Evolutionary conservation across 257 asterid species (phyloP).

Genomic region (Mitragyna speciosa): DNA sequence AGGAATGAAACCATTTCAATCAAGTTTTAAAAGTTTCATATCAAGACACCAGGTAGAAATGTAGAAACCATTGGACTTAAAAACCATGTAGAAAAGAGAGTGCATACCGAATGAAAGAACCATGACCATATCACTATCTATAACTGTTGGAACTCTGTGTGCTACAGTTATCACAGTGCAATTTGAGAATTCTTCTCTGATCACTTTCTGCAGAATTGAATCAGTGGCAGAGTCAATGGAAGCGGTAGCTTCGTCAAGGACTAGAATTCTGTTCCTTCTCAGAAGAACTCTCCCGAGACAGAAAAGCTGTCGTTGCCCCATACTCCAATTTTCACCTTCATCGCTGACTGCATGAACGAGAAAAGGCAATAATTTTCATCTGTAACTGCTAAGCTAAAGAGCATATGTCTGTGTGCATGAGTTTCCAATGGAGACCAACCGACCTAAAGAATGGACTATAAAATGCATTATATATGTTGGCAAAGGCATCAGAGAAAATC

Average conservation of each 20-base stretch:
- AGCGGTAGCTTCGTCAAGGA: slow-evolving; percentile 92
- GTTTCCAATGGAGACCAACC: no score
- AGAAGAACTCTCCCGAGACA: slow-evolving; percentile 79
- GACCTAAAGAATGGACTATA: no score
- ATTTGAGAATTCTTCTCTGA: slow-evolving; percentile 63
- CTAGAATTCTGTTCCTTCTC: slow-evolving; percentile 57
- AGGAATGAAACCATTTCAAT: background rate
- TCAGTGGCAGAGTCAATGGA: slow-evolving; percentile 84
- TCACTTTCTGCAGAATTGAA: slow-evolving; percentile 62
- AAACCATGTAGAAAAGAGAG: background rate
- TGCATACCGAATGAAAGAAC: slow-evolving; percentile 58
- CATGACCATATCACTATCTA: slow-evolving; percentile 83
- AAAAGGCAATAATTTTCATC: no score
- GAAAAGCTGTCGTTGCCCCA: slow-evolving; percentile 90
- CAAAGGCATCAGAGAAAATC: no score
- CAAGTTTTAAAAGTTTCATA: background rate
- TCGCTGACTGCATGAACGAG: slow-evolving; percentile 54
- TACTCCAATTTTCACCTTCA: slow-evolving; percentile 90
- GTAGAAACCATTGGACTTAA: no score
- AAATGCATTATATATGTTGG: background rate
- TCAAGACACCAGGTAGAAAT: background rate
- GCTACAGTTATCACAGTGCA: slow-evolving; percentile 78
- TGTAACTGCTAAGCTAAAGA: no score
- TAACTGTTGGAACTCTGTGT: slow-evolving; percentile 83
- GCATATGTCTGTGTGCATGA: no score